phyloP scores from a whole-genome alignment of 2,329 filamentous ascomycete species.

The Ophiobolus disseminans region DNA sequence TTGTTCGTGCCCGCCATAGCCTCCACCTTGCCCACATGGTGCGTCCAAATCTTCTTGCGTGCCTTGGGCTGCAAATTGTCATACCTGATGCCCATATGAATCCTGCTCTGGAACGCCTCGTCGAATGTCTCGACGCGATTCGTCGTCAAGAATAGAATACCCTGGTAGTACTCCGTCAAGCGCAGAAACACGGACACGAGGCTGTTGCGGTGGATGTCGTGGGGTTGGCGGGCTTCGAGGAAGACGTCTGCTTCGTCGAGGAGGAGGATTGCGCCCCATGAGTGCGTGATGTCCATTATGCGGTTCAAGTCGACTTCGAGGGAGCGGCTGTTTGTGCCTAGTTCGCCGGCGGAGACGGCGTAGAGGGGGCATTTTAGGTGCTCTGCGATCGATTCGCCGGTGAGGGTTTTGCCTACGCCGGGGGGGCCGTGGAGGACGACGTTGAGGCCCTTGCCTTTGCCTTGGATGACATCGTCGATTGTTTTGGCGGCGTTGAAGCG shows the following conservation, averaged over 20 bases:
- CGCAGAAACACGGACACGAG: slow-evolving; percentile 88
- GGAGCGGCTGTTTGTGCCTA: slow-evolving; percentile 74
- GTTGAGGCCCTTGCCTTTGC: slow-evolving; percentile 86
- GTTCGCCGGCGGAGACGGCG: slow-evolving; percentile 80
- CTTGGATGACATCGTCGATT: slow-evolving; percentile 74
- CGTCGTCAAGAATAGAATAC: slow-evolving; percentile 87
- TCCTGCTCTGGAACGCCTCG: slow-evolving; percentile 86
- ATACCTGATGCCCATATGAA: slow-evolving; percentile 85
- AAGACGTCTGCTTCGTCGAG: slow-evolving; percentile 73
- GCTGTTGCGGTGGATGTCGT: slow-evolving; percentile 84
- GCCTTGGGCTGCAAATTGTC: slow-evolving; percentile 75
- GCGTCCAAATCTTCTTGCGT: slow-evolving; percentile 80
- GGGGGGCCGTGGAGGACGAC: slow-evolving; percentile 78
- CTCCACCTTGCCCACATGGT: slow-evolving; percentile 78
- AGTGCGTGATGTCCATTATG: slow-evolving; percentile 84
- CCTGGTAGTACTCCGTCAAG: slow-evolving; percentile 89
- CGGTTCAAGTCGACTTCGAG: slow-evolving; percentile 81
- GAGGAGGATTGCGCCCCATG: slow-evolving; percentile 84
- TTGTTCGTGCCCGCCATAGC: slow-evolving; percentile 43
- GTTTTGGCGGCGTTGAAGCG: slow-evolving; percentile 81
- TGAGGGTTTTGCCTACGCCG: slow-evolving; percentile 87
- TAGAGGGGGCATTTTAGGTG: slow-evolving; percentile 82
- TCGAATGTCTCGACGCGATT: slow-evolving; percentile 90
- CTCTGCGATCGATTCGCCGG: slow-evolving; percentile 85
- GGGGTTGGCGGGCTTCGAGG: slow-evolving; percentile 80